Conservation (phyloP, 2,329 filamentous ascomycete genomes). For the Alternaria atra region DNA sequence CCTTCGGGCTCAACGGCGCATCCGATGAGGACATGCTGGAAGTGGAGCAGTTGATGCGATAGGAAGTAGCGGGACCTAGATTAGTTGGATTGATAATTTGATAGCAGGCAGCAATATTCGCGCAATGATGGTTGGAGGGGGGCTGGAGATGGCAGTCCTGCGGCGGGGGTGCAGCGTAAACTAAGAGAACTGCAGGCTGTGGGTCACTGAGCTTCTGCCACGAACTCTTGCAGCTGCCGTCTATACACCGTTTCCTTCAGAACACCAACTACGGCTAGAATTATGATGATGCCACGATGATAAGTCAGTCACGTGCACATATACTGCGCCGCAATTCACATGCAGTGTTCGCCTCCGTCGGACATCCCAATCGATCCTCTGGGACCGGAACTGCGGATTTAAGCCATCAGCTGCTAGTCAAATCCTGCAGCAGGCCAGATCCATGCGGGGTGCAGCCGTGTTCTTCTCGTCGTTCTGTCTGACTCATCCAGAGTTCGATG, state of each 20-base stretch:
- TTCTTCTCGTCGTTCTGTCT: constrained; percentile 38
- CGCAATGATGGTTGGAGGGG: constrained; percentile 28
- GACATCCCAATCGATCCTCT: not conserved
- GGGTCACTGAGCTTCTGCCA: constrained; percentile 22
- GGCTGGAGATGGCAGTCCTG: constrained; percentile 24
- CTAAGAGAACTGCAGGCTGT: constrained; percentile 15
- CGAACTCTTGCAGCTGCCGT: constrained; percentile 11
- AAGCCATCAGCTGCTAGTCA: constrained; percentile 30
- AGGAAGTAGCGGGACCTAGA: constrained; percentile 1
- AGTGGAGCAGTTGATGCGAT: constrained; percentile 24
- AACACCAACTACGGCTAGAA: constrained; percentile 1
- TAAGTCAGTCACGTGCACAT: constrained; percentile 19
- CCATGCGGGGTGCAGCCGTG: constrained; percentile 38
- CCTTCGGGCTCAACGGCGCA: constrained; percentile 33
- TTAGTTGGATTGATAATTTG: constrained; percentile 20
- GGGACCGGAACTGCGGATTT: constrained; percentile 21
- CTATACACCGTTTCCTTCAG: constrained; percentile 4
- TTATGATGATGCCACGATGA: constrained; percentile 1
- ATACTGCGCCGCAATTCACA: constrained; percentile 12
- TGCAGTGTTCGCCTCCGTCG: constrained; percentile 9
- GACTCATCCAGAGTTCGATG: constrained; percentile 27
- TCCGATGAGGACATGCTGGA: constrained; percentile 20
- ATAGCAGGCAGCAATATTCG: constrained; percentile 23
- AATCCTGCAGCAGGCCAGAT: constrained; percentile 27
- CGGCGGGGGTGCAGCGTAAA: constrained; percentile 26